Base-by-base conservation (phyloP, 1,139 yeast species). In the Suhomyces bribrorum region DNA sequence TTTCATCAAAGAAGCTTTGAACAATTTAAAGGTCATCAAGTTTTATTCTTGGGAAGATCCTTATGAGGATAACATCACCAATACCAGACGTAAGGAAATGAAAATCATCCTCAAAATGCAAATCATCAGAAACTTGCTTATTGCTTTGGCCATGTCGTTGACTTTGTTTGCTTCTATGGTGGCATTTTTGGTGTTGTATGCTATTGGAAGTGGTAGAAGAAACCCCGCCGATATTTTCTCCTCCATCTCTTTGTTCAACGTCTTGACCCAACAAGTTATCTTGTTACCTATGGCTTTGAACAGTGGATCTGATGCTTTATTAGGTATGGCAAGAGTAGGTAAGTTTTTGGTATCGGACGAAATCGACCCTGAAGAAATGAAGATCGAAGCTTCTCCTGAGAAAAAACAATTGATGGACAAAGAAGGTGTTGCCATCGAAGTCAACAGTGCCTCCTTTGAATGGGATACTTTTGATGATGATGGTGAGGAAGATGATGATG, bases 181-280 rank as follows among this genome's bases (percentile, higher is more conserved):
- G 2, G 75, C 96, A 0, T 89, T 88, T 54, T 75, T 88, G 47
- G 82, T 81, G 0, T 64, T 86, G 48, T 83, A 82, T 49, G 80
- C 75, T 29, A 62, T 81, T 5, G 53, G 48, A 11, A 37, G 46
- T 46, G 61, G 69, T 16, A 54, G 53, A n/a, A 72, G 79, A 47
- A 69, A 72, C 44, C 83, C 95, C 1, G 90, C 88, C 2, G 66
- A 75, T 25, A 79, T 88, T n/a, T 89, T 89, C 56, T 77, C 96
- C 0, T 83, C 96, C 9, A 68, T 89, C 37, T 76, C 94, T 0
- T 71, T 86, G 40, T 89, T 88, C 67, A 82, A 82, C 49, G 73
- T 80, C 26, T 66, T 77, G 47, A 57, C 80, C 5, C 66, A 64
- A 37, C 73, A 68, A 44, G 68, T 75, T 16, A 69, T 86, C 53